phyloP scores from a whole-genome alignment of 2,329 filamentous ascomycete species.

The Ophiocordyceps sinensis region DNA sequence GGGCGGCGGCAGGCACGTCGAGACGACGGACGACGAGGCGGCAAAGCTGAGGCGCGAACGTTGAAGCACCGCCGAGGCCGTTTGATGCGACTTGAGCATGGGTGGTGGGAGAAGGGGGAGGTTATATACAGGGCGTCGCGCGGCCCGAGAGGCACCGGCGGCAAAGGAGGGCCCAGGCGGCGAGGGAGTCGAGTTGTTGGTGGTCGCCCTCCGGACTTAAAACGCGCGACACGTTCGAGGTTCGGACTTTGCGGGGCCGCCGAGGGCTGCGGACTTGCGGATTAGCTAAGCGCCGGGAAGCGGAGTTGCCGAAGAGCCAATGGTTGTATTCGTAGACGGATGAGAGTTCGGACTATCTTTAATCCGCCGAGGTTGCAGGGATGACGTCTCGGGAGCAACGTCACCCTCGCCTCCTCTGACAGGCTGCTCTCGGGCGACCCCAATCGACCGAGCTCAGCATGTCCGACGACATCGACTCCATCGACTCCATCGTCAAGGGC shows the following conservation, averaged over 20 bases:
- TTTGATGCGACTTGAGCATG: slow-evolving; percentile 30
- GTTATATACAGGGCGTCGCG: not conserved
- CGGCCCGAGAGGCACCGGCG: too few species aligned
- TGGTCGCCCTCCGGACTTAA: slow-evolving; percentile 5
- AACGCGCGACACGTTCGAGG: slow-evolving; percentile 2
- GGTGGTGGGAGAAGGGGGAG: slow-evolving; percentile 6
- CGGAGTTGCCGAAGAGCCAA: too few species aligned
- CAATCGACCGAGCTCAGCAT: slow-evolving; percentile 28
- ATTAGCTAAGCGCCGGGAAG: too few species aligned
- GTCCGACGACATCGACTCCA: slow-evolving; percentile 47
- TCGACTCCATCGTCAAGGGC: slow-evolving; percentile 91
- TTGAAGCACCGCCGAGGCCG: slow-evolving; percentile 23
- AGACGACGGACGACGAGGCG: slow-evolving; percentile 1
- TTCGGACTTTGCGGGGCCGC: slow-evolving; percentile 3
- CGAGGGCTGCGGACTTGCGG: too few species aligned
- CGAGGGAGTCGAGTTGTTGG: too few species aligned
- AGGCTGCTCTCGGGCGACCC: too few species aligned
- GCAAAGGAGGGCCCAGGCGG: too few species aligned
- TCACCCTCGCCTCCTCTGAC: too few species aligned
- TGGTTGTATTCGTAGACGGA: too few species aligned
- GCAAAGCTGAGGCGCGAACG: slow-evolving; percentile 24
- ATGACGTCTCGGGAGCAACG: too few species aligned
- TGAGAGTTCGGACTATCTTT: too few species aligned
- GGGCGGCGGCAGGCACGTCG: not conserved
- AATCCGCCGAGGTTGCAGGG: too few species aligned